Base-by-base conservation (phyloP, 192 early-diverging fungal species). In the Pilobolus umbonatus region DNA sequence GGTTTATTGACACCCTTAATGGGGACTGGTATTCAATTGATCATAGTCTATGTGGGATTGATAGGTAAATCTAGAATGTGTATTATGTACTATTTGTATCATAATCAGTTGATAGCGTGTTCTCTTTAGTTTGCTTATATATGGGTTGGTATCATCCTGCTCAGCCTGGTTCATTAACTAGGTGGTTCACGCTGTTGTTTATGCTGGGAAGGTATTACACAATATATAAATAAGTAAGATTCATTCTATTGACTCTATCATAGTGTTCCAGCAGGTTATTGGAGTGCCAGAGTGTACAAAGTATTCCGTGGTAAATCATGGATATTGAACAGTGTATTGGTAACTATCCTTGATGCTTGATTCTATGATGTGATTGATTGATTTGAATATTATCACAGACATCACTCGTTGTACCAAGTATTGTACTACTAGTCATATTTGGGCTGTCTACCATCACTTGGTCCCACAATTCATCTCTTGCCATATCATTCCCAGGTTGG, bases 401-500 rank as follows among this genome's bases (percentile, higher is more conserved):
- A 0, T 80, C 84, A 0, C 65, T 72, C 1, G 48, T 84, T 22
- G 75, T 85, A 14, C 85, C 87, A 12, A 74, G 76, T 24, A 60
- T 73, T 28, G 32, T 92, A n/a, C 75, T 91, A 57, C 46, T 55
- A 15, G 60, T 85, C 19, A 76, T 91, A 44, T 74, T 93, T 36
- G 45, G 86, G 31, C 75, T 93, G 45, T 96, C 93, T 72, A 67
- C 94, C 62, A 89, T 98, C 69, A 78, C 94, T 14, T 91, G 94
- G 85, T 87, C 79, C 26, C 75, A 83, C 22, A 70, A 91, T 15
- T 95, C 93, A 7, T 96, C 96, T 3, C 82, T 84, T 15, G 96
- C 96, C 19, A 85, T 96, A 50, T 92, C 94, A 1, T 93, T 98
- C 65, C 79, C 86, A 42, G 94, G 93, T 1, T 84, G 94, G 53